A percentile compares a stretch with the other conserved stretches of the same genome.
These are phyloP conservation scores for Hydnum rufescens DNA, from an alignment of 768 basidiomycete genomes.

Conservation along the genomic window DNA sequence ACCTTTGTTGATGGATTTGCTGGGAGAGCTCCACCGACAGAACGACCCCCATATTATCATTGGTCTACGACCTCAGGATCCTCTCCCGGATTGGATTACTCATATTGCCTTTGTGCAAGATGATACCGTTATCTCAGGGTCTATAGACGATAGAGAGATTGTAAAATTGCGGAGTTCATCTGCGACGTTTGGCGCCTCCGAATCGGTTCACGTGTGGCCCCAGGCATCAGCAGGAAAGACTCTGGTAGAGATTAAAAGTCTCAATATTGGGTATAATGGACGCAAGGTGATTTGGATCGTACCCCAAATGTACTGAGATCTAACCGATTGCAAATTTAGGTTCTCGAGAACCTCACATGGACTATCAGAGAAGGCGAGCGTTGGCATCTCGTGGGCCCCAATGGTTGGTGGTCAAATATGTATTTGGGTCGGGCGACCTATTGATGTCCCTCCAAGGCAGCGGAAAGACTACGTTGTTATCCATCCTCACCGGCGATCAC, in stretches of 20 bases:
- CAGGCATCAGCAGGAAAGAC: no score
- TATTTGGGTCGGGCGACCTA: neutral
- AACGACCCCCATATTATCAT: conserved; percentile 41
- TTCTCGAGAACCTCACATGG: conserved; percentile 67
- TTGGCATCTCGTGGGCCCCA: conserved; percentile 80
- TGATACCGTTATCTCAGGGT: conserved; percentile 31
- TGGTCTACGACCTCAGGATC: conserved; percentile 48
- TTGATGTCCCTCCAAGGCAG: conserved; percentile 30
- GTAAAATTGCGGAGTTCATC: no score
- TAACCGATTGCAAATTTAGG: conserved; percentile 23
- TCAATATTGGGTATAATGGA: conserved; percentile 51
- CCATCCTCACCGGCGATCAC: conserved; percentile 83
- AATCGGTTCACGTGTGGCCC: no score
- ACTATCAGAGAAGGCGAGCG: conserved; percentile 59
- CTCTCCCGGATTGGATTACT: conserved; percentile 50
- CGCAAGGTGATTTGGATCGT: conserved; percentile 24
- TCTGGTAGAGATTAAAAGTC: conserved; percentile 35
- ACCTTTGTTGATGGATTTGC: conserved; percentile 31
- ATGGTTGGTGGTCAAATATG: conserved; percentile 31
- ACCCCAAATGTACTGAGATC: neutral
- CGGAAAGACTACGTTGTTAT: conserved; percentile 85
- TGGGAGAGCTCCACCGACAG: conserved; percentile 31
- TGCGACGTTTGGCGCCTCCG: no score
- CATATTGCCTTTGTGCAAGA: conserved; percentile 39
- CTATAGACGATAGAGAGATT: neutral